Evolutionary conservation across 2,329 filamentous ascomycete genomes (phyloP).

Genomic region (Ceratocystis ficicola): DNA sequence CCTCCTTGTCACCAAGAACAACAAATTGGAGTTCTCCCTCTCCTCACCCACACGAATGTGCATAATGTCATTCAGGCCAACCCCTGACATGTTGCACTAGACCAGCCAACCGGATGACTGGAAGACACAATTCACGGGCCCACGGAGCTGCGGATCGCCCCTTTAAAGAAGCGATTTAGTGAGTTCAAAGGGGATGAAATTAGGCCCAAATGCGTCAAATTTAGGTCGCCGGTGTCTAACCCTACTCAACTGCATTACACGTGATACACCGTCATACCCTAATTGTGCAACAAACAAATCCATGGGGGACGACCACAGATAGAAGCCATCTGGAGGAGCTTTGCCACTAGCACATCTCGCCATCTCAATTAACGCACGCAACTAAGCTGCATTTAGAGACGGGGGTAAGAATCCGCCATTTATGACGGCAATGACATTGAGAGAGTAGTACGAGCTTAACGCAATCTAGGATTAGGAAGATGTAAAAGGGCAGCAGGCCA

Average conservation of each 20-base stretch:
- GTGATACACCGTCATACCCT: no score
- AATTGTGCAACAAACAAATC: no score
- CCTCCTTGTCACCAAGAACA: neutral
- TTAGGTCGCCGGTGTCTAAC: neutral
- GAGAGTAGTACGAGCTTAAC: neutral
- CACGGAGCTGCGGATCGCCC: conserved; percentile 4
- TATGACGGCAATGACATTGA: no score
- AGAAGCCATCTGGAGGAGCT: no score
- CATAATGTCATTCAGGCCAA: neutral
- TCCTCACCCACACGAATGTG: neutral
- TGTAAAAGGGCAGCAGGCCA: neutral
- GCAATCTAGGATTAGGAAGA: neutral
- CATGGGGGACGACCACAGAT: no score
- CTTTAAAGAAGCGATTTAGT: neutral
- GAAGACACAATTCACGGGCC: conserved; percentile 8
- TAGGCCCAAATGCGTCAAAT: neutral
- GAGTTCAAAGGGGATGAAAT: neutral
- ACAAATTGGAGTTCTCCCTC: neutral
- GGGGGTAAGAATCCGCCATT: no score
- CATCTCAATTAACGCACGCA: no score
- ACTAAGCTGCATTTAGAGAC: no score
- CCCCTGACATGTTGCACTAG: conserved; percentile 5
- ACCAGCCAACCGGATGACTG: conserved; percentile 11
- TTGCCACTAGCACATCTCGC: no score
- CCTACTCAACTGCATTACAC: neutral